These are phyloP conservation scores for Parastagonospora nodorum DNA, from an alignment of 2,329 filamentous ascomycete genomes.

Conservation along the genomic window DNA sequence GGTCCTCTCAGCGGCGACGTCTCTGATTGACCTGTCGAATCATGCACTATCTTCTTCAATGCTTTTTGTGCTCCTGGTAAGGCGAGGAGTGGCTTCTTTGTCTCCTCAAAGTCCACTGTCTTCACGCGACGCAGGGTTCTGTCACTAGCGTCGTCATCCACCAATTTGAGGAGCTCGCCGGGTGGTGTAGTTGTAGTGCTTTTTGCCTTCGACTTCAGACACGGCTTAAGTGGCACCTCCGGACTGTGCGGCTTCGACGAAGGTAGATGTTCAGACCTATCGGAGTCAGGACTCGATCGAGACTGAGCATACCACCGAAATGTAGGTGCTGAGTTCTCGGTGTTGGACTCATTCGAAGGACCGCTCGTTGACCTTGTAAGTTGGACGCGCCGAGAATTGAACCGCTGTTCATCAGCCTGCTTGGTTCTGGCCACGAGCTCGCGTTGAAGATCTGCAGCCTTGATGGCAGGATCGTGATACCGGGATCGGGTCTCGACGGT, in stretches of 20 bases:
- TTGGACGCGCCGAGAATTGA: neutral
- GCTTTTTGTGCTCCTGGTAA: constrained; percentile 6
- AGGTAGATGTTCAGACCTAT: constrained; percentile 1
- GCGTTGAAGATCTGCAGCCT: constrained; percentile 13
- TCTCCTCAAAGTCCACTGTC: constrained; percentile 37
- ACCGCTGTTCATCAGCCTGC: neutral
- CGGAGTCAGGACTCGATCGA: neutral
- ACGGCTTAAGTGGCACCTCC: constrained; percentile 29
- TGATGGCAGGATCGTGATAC: constrained; percentile 9
- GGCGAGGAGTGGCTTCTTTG: constrained; percentile 2
- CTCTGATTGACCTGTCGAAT: neutral
- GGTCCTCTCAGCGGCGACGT: neutral
- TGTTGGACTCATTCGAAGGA: neutral
- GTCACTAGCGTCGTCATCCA: neutral
- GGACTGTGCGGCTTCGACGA: neutral
- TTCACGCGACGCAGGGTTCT: constrained; percentile 30
- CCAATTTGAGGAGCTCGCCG: neutral
- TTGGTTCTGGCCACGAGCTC: constrained; percentile 2
- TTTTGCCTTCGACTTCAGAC: constrained; percentile 32
- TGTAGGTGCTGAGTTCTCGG: neutral
- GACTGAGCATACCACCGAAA: neutral
- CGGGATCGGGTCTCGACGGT: constrained; percentile 7
- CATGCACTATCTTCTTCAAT: neutral
- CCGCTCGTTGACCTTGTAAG: neutral
- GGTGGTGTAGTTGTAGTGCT: constrained; percentile 25